Evolutionary conservation across 176 grass and related monocot species (phyloP), one percentile per base, ranked within the genome.

Genomic region (Secale cereale): DNA sequence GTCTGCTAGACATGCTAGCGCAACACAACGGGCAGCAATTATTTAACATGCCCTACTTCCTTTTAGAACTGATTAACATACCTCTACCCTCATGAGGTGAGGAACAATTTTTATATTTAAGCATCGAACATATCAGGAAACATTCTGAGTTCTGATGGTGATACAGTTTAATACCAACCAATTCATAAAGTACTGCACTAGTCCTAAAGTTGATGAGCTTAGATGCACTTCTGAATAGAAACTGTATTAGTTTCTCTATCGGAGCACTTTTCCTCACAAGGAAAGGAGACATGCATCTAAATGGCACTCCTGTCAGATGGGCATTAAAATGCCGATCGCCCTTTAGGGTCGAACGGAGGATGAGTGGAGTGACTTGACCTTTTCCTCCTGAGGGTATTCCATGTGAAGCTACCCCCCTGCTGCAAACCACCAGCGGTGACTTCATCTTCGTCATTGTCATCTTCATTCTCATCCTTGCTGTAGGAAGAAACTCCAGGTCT

Each of bases 361-460:
- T 36, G 74, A 71, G 83, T 90, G 29, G 86, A 78, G 85, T 98
- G 91, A 76, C 81, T 92, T 4, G 93, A 96, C 32, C 93, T 94
- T 81, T 92, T 99, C 70, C 90, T 94, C 85, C 92, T 90, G 74
- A 96, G 97, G 40, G 93, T 92, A 32, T 80, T 96, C 97, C 91
- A 99, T 8, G 91, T 89, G 66, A 94, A 85, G 65, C 70, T 86
- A 60, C 87, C 87, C 26, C 89, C 89, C 17, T 90, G 80, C 26
- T 91, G 86, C 59, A 87, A 94, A 62, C 91, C 79, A 25, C 91
- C 83, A 17, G 87, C 86, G 10, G 74, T 82, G 22, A 78, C 89
- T 62, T 87, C 88, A 12, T 87, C 92, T 78, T 88, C 82, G 0
- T 48, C 80, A 13, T 57, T 57, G 52, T 89, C 83, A 7, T 83